phyloP scores from a whole-genome alignment of 257 asterid genomes.

The Solanum chaucha region DNA sequence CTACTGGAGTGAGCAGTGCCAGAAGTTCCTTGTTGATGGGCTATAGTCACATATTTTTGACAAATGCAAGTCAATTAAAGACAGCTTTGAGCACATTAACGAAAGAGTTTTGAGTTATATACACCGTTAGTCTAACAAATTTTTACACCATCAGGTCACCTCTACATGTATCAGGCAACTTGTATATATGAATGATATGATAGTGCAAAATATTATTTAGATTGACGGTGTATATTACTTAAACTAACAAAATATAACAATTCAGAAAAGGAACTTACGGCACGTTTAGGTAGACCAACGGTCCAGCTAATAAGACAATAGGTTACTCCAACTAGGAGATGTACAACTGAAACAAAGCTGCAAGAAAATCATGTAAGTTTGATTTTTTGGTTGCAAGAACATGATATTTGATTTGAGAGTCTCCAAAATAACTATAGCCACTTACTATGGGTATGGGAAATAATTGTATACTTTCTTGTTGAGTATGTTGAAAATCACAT shows the following conservation, averaged over 20 bases:
- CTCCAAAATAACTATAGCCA: background rate
- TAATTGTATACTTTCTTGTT: constrained; percentile 97
- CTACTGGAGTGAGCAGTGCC: constrained; percentile 76
- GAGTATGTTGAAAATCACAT: constrained; percentile 90
- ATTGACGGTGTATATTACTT: background rate
- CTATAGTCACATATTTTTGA: constrained; percentile 11
- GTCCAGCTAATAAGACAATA: constrained; percentile 72
- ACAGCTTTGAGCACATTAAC: background rate
- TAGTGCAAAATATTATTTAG: background rate
- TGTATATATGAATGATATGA: background rate
- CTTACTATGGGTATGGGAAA: constrained; percentile 95
- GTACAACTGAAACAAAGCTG: constrained; percentile 81
- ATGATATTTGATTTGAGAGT: background rate
- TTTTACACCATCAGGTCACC: no score
- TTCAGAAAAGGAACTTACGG: constrained; percentile 39
- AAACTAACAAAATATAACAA: background rate
- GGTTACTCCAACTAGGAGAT: constrained; percentile 63
- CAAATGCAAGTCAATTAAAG: background rate
- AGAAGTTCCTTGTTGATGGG: constrained; percentile 63
- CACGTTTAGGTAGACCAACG: constrained; percentile 87
- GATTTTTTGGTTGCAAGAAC: background rate
- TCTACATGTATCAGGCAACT: no score
- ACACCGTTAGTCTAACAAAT: background rate
- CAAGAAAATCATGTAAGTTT: background rate
- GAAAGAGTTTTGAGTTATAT: background rate